Evolutionary conservation across 1,284 basidiomycete genomes (phyloP).

Genomic region (Leucoagaricus sp.): DNA sequence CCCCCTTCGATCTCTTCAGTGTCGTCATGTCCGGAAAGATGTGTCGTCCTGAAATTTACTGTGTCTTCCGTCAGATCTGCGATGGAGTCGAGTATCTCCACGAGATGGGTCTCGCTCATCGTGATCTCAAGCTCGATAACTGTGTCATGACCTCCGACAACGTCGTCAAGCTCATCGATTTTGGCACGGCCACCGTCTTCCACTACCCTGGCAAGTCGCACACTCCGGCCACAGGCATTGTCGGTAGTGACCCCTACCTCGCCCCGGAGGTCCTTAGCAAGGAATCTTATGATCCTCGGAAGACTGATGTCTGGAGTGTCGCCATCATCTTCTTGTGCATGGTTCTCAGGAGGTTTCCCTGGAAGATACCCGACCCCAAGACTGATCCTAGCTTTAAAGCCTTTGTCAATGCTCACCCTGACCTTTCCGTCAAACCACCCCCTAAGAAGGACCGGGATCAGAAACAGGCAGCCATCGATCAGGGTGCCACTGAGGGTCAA

Average conservation of each 20-base stretch:
- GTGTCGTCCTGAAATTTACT: constrained; percentile 97
- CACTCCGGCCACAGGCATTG: constrained; percentile 86
- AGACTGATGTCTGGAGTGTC: constrained; percentile 98
- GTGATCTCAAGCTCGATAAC: constrained; percentile 99
- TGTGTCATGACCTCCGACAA: constrained; percentile 97
- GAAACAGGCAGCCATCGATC: constrained; percentile 16
- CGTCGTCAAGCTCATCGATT: constrained; percentile 99
- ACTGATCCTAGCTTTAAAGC: constrained; percentile 89
- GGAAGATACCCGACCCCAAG: constrained; percentile 97
- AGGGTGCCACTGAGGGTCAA: constrained; percentile 19
- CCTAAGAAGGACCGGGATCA: constrained; percentile 25
- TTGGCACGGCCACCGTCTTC: constrained; percentile 99
- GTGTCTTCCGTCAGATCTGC: constrained; percentile 98
- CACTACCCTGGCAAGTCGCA: constrained; percentile 88
- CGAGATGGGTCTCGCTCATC: constrained; percentile 95
- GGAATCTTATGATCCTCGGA: constrained; percentile 87
- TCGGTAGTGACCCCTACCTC: constrained; percentile 97
- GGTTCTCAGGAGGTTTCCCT: constrained; percentile 96
- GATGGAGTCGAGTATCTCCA: constrained; percentile 99
- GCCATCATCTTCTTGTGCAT: constrained; percentile 99
- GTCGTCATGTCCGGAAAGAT: constrained; percentile 99
- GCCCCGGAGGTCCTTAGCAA: constrained; percentile 93
- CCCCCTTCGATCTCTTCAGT: constrained; percentile 96
- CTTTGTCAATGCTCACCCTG: constrained; percentile 92
- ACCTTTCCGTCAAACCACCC: constrained; percentile 65